Conservation (phyloP, 2,329 filamentous ascomycete species). For the Beauveria rudraprayagi region DNA sequence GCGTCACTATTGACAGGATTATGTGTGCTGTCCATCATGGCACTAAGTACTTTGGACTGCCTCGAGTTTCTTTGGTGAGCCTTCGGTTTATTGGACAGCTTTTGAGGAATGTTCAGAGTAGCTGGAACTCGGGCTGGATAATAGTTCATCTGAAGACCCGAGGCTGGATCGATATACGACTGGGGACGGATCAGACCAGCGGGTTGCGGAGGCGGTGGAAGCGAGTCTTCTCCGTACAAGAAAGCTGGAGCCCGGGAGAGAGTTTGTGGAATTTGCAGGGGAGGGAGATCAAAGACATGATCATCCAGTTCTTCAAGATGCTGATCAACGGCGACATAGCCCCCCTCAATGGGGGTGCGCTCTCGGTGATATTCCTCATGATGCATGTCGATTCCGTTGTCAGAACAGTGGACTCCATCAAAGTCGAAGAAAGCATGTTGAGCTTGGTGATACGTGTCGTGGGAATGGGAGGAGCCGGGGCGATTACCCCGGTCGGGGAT, state of each 20-base stretch:
- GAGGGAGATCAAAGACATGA: constrained; percentile 1
- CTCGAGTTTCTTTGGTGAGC: constrained; percentile 57
- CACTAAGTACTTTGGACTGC: constrained; percentile 63
- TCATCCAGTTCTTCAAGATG: neutral
- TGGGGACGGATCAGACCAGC: constrained; percentile 34
- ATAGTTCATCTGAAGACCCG: constrained; percentile 77
- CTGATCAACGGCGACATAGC: neutral
- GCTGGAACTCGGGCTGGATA: constrained; percentile 92
- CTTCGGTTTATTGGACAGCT: constrained; percentile 67
- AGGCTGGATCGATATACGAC: constrained; percentile 55
- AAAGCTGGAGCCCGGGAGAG: neutral
- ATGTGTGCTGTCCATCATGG: constrained; percentile 35
- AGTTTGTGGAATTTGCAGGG: neutral
- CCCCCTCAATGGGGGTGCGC: neutral
- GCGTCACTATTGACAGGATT: constrained; percentile 5
- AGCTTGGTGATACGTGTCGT: constrained; percentile 57
- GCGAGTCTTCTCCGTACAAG: neutral
- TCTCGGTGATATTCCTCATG: neutral
- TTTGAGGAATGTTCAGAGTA: constrained; percentile 86
- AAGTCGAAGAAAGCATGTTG: constrained; percentile 69
- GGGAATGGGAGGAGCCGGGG: constrained; percentile 41
- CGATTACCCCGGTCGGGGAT: constrained; percentile 12
- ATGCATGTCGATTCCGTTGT: constrained; percentile 27
- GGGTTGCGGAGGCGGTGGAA: constrained; percentile 14
- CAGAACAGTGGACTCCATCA: constrained; percentile 68